Evolutionary conservation across 2,329 filamentous ascomycete genomes (phyloP).

Genomic region (Sclerotinia borealis): DNA sequence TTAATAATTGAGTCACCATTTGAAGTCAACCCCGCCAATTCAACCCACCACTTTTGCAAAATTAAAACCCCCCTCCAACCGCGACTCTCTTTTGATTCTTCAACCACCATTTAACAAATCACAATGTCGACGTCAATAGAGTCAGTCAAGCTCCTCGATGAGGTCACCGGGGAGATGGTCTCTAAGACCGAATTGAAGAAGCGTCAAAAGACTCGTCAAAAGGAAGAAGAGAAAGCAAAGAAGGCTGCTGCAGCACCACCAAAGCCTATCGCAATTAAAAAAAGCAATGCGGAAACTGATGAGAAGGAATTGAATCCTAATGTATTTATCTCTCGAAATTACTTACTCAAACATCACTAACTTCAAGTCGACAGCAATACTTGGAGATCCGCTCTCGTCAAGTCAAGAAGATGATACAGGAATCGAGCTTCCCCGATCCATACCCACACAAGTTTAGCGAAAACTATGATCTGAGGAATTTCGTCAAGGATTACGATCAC

Average conservation of each 20-base stretch:
- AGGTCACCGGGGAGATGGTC: conserved; percentile 82
- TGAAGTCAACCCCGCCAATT: conserved; percentile 20
- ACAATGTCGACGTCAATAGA: conserved; percentile 30
- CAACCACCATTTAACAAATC: conserved; percentile 11
- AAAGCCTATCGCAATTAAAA: conserved; percentile 53
- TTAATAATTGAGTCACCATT: no score
- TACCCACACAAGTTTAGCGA: conserved; percentile 94
- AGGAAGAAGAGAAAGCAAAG: conserved; percentile 82
- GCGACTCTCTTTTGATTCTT: neutral
- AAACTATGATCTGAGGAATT: conserved; percentile 75
- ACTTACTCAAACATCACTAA: conserved; percentile 14
- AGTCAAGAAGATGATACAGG: conserved; percentile 64
- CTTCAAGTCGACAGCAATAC: conserved; percentile 58
- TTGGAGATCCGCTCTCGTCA: conserved; percentile 89
- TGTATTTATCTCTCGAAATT: conserved; percentile 39
- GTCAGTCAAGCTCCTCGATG: conserved; percentile 60
- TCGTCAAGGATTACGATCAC: conserved; percentile 68
- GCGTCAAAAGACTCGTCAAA: conserved; percentile 83
- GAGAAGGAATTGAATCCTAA: conserved; percentile 73
- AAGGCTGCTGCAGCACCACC: conserved; percentile 66
- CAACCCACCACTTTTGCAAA: neutral
- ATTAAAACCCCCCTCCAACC: neutral
- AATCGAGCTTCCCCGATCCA: conserved; percentile 69
- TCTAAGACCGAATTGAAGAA: conserved; percentile 92
- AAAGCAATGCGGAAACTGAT: conserved; percentile 43